These are phyloP conservation scores for Hansenula sp. DNA, from an alignment of 1,139 yeast species.

Conservation along the genomic window DNA sequence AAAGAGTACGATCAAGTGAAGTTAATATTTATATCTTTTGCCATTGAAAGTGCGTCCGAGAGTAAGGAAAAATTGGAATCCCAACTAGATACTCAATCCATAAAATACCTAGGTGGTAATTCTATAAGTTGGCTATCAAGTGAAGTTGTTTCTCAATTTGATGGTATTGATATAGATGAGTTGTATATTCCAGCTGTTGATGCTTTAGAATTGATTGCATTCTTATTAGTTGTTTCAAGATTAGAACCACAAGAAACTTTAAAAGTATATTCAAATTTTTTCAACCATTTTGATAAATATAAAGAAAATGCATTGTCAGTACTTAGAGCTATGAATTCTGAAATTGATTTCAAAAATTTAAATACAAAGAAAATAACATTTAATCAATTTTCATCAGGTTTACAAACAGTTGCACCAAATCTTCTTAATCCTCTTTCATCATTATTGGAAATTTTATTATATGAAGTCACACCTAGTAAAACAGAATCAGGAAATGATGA, in stretches of 20 bases:
- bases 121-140: constrained; percentile 26
- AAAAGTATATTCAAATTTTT: constrained; percentile 10
- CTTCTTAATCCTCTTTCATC: constrained; percentile 34
- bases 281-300: constrained; percentile 20
- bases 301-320: constrained; percentile 28
- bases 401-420: constrained; percentile 31
- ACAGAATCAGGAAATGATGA: neutral
- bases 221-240: constrained; percentile 36
- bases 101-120: constrained; percentile 8
- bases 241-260: constrained; percentile 25
- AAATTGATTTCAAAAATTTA: constrained; percentile 24
- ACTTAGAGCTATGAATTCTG: constrained; percentile 41
- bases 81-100: constrained; percentile 7
- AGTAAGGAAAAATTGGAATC: constrained; percentile 6
- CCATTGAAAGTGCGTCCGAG: constrained; percentile 18
- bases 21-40: constrained; percentile 37
- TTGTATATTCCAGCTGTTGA: constrained; percentile 32
- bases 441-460: constrained; percentile 35
- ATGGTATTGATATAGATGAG: constrained; percentile 28
- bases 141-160: constrained; percentile 23
- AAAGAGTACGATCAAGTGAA: constrained; percentile 29
- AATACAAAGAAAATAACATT: constrained; percentile 26
- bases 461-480: constrained; percentile 1
- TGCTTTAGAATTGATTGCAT: constrained; percentile 37
- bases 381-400: constrained; percentile 30